These are phyloP conservation scores for Lyophyllum atratum DNA, from an alignment of 768 basidiomycete genomes.

Conservation along the genomic window DNA sequence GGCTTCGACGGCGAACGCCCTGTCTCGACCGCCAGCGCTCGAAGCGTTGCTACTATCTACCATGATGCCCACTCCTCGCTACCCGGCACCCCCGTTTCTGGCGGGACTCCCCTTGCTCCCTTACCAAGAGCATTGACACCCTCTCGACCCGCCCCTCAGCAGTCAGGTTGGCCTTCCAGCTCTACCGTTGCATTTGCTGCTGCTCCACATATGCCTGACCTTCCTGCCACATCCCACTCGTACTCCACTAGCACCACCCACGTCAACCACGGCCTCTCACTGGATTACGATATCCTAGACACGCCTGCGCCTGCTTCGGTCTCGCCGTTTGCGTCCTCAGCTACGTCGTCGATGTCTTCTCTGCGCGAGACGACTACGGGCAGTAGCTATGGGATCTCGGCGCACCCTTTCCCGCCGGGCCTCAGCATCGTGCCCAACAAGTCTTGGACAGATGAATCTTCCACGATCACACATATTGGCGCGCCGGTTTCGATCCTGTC, in stretches of 20 bases:
- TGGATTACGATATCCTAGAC: conserved; percentile 50
- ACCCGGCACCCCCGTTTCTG: conserved; percentile 38
- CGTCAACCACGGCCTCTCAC: conserved; percentile 13
- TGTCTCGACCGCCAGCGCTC: conserved; percentile 55
- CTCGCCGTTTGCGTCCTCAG: conserved; percentile 44
- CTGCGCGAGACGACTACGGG: conserved; percentile 33
- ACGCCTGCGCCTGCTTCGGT: conserved; percentile 59
- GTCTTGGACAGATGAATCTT: conserved; percentile 33
- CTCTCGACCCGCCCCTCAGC: conserved; percentile 22
- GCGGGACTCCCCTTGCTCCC: conserved; percentile 32
- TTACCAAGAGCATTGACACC: conserved; percentile 52
- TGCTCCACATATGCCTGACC: background rate
- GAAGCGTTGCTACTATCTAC: conserved; percentile 59
- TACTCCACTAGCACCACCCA: conserved; percentile 9
- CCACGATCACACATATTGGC: conserved; percentile 12
- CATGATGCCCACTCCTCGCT: conserved; percentile 61
- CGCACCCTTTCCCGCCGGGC: conserved; percentile 37
- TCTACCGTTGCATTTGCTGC: conserved; percentile 2
- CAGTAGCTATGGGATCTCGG: conserved; percentile 30
- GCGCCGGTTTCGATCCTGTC: conserved; percentile 13
- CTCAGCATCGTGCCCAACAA: conserved; percentile 29
- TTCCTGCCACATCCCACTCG: conserved; percentile 1
- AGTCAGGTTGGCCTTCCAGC: conserved; percentile 6
- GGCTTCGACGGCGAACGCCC: conserved; percentile 50
- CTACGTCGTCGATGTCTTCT: conserved; percentile 33